These are phyloP conservation scores for Cladosporium sp. DNA, from an alignment of 2,329 filamentous ascomycete genomes.

Conservation along the genomic window DNA sequence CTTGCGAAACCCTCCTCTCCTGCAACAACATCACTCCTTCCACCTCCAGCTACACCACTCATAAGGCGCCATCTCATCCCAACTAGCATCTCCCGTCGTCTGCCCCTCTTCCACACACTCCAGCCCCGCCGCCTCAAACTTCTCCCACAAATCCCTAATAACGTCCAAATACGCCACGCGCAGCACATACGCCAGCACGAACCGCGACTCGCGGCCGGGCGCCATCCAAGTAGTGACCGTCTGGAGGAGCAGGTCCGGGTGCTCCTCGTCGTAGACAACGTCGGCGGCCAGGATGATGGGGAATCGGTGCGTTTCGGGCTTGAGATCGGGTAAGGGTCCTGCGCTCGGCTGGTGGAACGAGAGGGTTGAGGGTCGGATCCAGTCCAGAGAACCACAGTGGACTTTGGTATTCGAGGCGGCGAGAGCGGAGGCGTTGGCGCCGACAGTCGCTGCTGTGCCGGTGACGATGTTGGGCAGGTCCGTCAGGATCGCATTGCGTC, in stretches of 20 bases:
- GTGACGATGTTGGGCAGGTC: constrained; percentile 33
- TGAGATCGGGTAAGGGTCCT: neutral
- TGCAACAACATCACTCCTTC: constrained; percentile 20
- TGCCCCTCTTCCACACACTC: constrained; percentile 33
- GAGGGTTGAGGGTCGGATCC: constrained; percentile 28
- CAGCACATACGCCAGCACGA: constrained; percentile 38
- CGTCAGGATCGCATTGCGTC: constrained; percentile 29
- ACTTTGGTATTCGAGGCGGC: constrained; percentile 14
- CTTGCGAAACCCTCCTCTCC: too few species aligned
- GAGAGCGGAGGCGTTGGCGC: constrained; percentile 25
- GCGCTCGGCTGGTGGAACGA: constrained; percentile 10
- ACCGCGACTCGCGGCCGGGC: constrained; percentile 25
- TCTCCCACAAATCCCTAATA: constrained; percentile 39
- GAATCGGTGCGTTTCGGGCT: constrained; percentile 22
- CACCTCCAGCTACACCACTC: constrained; percentile 39
- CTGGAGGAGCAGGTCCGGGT: constrained; percentile 35
- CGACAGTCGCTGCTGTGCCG: constrained; percentile 31
- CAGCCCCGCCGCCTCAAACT: constrained; percentile 35
- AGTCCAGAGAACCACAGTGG: constrained; percentile 34
- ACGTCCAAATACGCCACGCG: constrained; percentile 41
- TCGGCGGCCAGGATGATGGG: constrained; percentile 40
- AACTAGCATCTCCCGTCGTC: constrained; percentile 27
- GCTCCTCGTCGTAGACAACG: constrained; percentile 39
- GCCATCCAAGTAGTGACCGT: constrained; percentile 36
- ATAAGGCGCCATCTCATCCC: constrained; percentile 35